These are phyloP conservation scores for Rhizopus microsporus DNA, from an alignment of 371 early-diverging fungal genomes.

Conservation along the genomic window DNA sequence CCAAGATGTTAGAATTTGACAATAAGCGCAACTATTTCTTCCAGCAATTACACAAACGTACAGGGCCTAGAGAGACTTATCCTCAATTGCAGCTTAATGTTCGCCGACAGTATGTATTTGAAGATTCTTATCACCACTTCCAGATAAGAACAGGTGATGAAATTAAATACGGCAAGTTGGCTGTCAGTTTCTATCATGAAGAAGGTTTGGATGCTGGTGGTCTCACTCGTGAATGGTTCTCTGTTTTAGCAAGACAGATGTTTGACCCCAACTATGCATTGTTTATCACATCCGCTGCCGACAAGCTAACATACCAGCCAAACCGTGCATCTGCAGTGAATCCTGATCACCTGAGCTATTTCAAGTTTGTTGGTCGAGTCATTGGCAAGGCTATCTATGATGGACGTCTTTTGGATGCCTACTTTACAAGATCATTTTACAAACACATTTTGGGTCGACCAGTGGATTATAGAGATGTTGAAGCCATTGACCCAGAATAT, in stretches of 20 bases:
- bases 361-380: constrained; percentile 98
- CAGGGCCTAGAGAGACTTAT: constrained; percentile 65
- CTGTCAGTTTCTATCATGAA: constrained; percentile 96
- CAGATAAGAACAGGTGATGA: constrained; percentile 89
- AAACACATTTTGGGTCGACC: constrained; percentile 91
- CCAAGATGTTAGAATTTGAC: constrained; percentile 97
- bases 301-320: constrained; percentile 96
- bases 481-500: constrained; percentile 96
- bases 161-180: constrained; percentile 91
- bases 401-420: constrained; percentile 91
- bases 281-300: constrained; percentile 94
- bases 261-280: constrained; percentile 98
- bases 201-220: constrained; percentile 99
- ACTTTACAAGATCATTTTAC: constrained; percentile 98
- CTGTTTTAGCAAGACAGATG: constrained; percentile 94
- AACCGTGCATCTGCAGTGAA: constrained; percentile 94
- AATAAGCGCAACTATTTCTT: constrained; percentile 98
- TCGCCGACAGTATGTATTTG: constrained; percentile 92
- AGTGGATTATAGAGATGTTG: constrained; percentile 97
- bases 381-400: constrained; percentile 99
- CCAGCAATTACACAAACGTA: constrained; percentile 89
- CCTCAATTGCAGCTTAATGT: constrained; percentile 85
- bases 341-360: constrained; percentile 94
- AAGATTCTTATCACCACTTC: constrained; percentile 93
- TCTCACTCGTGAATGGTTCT: constrained; percentile 98